Evolutionary conservation across 2,329 filamentous ascomycete genomes (phyloP).

Genomic region (Sordariomycetes sp.): DNA sequence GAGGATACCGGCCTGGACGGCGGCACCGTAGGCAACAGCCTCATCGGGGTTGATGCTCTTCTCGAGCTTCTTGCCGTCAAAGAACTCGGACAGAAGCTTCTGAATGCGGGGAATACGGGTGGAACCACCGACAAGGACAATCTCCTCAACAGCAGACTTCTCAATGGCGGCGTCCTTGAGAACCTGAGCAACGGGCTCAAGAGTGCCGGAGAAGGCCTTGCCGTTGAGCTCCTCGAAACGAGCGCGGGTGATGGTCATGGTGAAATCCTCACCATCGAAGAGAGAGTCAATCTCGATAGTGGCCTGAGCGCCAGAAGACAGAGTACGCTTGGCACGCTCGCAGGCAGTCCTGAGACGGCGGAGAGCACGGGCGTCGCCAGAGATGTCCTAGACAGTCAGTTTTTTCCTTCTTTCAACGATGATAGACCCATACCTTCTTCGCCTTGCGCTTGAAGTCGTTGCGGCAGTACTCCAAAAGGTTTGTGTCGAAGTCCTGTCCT

Average conservation of each 20-base stretch:
- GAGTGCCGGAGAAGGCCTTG: constrained; percentile 87
- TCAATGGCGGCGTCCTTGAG: constrained; percentile 84
- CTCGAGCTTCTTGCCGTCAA: constrained; percentile 99
- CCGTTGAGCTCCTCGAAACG: constrained; percentile 98
- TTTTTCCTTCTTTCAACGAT: too few relatives aligned
- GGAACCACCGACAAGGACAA: constrained; percentile 96
- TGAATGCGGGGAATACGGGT: constrained; percentile 98
- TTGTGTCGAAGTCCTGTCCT: constrained; percentile 94
- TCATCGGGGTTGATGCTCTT: constrained; percentile 99
- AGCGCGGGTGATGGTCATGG: constrained; percentile 93
- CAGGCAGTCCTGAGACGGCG: constrained; percentile 95
- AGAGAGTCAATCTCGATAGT: constrained; percentile 98
- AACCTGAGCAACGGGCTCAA: constrained; percentile 93
- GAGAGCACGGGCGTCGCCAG: constrained; percentile 80
- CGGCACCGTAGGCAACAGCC: constrained; percentile 97
- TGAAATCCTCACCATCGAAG: constrained; percentile 97
- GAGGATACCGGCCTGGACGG: constrained; percentile 96
- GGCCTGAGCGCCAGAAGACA: constrained; percentile 94
- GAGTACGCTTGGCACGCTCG: constrained; percentile 98
- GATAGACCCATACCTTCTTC: too few relatives aligned
- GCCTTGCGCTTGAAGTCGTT: constrained; percentile 65
- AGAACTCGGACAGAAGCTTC: constrained; percentile 98
- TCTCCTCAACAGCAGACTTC: constrained; percentile 92
- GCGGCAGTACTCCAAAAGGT: constrained; percentile 92
- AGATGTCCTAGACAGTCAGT: too few relatives aligned